These are phyloP conservation scores for Cytidiella melzeri DNA, from an alignment of 768 basidiomycete genomes.

Conservation along the genomic window DNA sequence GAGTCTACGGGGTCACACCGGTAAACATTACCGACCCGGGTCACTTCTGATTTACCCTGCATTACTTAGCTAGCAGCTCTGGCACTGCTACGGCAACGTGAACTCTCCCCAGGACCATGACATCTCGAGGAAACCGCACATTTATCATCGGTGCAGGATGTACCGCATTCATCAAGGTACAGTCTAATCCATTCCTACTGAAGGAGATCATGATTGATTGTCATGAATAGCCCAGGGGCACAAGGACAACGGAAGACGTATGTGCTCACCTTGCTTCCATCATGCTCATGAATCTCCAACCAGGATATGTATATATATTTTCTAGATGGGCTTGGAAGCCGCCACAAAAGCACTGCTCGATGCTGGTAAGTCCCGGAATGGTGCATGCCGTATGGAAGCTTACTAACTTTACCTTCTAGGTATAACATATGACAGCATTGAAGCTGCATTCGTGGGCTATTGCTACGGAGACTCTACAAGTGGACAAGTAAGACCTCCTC, in stretches of 20 bases:
- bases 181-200: slow-evolving; percentile 5
- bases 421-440: slow-evolving; percentile 73
- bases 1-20: neutral
- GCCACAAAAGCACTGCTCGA: slow-evolving; percentile 83
- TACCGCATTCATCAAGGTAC: slow-evolving; percentile 74
- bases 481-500: slow-evolving; percentile 59
- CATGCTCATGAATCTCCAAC: neutral
- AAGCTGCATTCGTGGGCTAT: slow-evolving; percentile 72
- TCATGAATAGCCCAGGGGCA: slow-evolving; percentile 50
- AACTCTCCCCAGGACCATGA: slow-evolving; percentile 11
- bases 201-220: neutral
- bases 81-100: neutral
- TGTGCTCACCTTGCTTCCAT: neutral
- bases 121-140: slow-evolving; percentile 24
- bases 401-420: slow-evolving; percentile 33
- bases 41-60: neutral
- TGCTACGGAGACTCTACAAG: slow-evolving; percentile 77
- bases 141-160: slow-evolving; percentile 72
- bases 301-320: neutral
- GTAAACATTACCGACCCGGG: neutral
- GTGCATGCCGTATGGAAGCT: neutral
- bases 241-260: slow-evolving; percentile 68
- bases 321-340: slow-evolving; percentile 81
- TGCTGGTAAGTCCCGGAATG: slow-evolving; percentile 44
- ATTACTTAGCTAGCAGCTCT: neutral